phyloP scores from a whole-genome alignment of 2,329 filamentous ascomycete genomes.

The Aspergillus puulaauensis region DNA sequence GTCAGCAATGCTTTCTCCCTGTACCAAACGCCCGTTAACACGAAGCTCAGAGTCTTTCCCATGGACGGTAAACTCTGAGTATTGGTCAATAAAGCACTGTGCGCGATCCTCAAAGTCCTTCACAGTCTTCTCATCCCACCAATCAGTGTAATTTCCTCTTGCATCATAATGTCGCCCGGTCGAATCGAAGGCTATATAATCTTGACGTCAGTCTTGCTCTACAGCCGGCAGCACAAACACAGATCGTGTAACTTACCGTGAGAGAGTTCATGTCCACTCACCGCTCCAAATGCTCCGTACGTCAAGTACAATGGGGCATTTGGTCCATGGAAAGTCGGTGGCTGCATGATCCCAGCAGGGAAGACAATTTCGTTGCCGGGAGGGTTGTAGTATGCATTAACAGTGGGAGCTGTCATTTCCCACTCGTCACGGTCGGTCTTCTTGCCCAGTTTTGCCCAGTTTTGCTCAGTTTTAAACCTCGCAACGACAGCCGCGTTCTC shows the following conservation, averaged over 20 bases:
- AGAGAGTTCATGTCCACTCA: slow-evolving; percentile 68
- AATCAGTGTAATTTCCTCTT: slow-evolving; percentile 63
- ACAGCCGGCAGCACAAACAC: too few species aligned
- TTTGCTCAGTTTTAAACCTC: slow-evolving; percentile 47
- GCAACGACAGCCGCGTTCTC: slow-evolving; percentile 55
- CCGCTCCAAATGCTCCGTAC: slow-evolving; percentile 68
- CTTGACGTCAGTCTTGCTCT: slow-evolving; percentile 5
- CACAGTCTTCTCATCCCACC: slow-evolving; percentile 65
- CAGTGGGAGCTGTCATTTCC: slow-evolving; percentile 59
- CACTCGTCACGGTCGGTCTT: slow-evolving; percentile 62
- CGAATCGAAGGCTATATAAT: slow-evolving; percentile 59
- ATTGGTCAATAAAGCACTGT: slow-evolving; percentile 69
- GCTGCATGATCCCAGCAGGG: slow-evolving; percentile 69
- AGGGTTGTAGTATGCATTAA: slow-evolving; percentile 68
- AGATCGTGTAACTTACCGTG: slow-evolving; percentile 44
- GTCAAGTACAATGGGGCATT: slow-evolving; percentile 63
- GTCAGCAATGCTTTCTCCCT: slow-evolving; percentile 72
- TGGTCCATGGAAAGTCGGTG: slow-evolving; percentile 61
- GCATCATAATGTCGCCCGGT: slow-evolving; percentile 65
- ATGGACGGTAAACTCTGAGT: slow-evolving; percentile 59
- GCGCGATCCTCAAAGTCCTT: slow-evolving; percentile 58
- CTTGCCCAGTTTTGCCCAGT: slow-evolving; percentile 60
- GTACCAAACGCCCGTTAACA: slow-evolving; percentile 62
- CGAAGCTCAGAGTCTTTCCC: slow-evolving; percentile 59
- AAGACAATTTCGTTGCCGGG: slow-evolving; percentile 69